Percentiles rank a stretch among this genome's conserved stretches.
These are phyloP conservation scores for Fonsecaea nubica DNA, from an alignment of 2,329 filamentous ascomycete species.

Conservation along the genomic window DNA sequence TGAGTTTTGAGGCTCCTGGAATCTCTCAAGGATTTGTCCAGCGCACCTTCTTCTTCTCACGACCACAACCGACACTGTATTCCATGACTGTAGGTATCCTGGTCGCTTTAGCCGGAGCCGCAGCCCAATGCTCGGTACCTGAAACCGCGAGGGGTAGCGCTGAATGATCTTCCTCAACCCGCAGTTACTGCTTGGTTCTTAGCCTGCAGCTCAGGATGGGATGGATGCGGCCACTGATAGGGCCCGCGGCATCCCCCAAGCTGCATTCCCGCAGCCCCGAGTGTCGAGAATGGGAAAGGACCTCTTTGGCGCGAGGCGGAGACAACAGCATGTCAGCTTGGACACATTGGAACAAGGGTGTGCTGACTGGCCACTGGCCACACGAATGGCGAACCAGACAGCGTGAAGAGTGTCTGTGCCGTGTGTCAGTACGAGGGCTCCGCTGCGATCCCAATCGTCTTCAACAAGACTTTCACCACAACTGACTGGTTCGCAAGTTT, in stretches of 20 bases:
- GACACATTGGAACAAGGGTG: background rate
- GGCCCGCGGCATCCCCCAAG: background rate
- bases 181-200: background rate
- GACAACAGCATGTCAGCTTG: conserved; percentile 1
- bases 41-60: background rate
- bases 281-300: background rate
- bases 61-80: background rate
- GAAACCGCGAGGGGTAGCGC: conserved; percentile 3
- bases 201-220: background rate
- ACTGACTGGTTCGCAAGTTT: background rate
- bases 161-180: conserved; percentile 3
- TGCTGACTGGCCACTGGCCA: background rate
- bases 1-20: background rate
- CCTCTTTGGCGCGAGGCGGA: background rate
- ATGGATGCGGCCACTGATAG: conserved; percentile 1
- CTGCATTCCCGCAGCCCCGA: background rate
- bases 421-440: background rate
- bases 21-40: background rate
- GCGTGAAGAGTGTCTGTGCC: background rate
- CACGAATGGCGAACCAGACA: background rate
- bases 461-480: conserved; percentile 1
- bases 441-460: background rate
- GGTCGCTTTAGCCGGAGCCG: conserved; percentile 1
- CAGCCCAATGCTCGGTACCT: conserved; percentile 1
- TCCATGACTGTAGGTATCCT: background rate